Conservation (phyloP, 768 basidiomycete species). For the Russula sp. region DNA sequence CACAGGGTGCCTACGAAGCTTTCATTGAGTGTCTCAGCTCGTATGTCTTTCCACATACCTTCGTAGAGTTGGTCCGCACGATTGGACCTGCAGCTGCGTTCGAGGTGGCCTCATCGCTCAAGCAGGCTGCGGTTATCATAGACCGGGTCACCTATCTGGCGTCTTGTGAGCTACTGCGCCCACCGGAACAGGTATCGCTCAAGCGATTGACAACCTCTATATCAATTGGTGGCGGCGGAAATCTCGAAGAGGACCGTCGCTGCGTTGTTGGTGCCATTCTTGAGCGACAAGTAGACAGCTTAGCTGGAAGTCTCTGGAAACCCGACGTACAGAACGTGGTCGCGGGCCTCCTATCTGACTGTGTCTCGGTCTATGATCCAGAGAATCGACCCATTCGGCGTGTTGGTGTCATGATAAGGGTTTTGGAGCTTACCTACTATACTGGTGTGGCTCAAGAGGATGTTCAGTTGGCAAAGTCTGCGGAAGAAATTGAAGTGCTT, state of each 20-base stretch:
- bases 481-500: conserved; percentile 30
- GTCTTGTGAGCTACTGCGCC: conserved; percentile 56
- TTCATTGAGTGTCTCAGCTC: conserved; percentile 33
- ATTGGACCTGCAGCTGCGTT: conserved; percentile 30
- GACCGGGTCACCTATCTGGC: conserved; percentile 63
- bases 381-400: conserved; percentile 48
- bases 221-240: background rate
- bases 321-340: conserved; percentile 41
- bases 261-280: conserved; percentile 46
- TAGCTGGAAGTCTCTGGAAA: conserved; percentile 53
- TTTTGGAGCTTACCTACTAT: conserved; percentile 47
- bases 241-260: conserved; percentile 5
- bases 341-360: conserved; percentile 39
- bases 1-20: conserved; percentile 53
- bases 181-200: conserved; percentile 44
- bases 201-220: conserved; percentile 16
- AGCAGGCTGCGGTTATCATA: conserved; percentile 52
- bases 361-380: conserved; percentile 42
- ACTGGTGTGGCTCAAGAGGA: conserved; percentile 21
- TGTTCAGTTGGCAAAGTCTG: background rate
- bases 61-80: conserved; percentile 18
- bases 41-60: conserved; percentile 21
- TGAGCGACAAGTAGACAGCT: conserved; percentile 50
- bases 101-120: conserved; percentile 35
- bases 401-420: conserved; percentile 47